Evolutionary conservation across 2,329 filamentous ascomycete species (phyloP).

Genomic region (Aspergillus amoenus): DNA sequence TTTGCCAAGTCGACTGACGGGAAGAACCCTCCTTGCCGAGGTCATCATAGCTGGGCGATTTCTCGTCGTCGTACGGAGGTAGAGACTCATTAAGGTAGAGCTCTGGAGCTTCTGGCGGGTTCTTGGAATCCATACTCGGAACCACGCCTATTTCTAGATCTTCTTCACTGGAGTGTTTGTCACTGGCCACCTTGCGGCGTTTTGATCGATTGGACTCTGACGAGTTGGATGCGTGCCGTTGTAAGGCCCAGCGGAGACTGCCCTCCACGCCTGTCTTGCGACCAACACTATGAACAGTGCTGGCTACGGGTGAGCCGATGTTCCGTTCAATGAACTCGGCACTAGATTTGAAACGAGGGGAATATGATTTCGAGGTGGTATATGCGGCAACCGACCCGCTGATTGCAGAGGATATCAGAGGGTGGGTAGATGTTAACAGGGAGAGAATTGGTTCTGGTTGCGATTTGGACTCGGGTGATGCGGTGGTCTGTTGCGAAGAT

Average conservation of each 20-base stretch:
- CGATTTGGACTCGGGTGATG: conserved; percentile 41
- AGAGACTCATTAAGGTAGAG: conserved; percentile 71
- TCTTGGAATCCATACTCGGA: conserved; percentile 18
- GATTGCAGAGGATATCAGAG: conserved; percentile 79
- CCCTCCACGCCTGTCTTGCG: conserved; percentile 85
- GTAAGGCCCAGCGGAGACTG: conserved; percentile 79
- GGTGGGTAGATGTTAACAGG: conserved; percentile 83
- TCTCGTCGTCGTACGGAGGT: conserved; percentile 78
- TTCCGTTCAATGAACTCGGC: conserved; percentile 90
- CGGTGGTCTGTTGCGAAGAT: conserved; percentile 35
- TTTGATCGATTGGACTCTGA: conserved; percentile 38
- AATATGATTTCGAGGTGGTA: conserved; percentile 83
- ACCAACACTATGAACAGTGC: conserved; percentile 80
- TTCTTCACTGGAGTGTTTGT: conserved; percentile 37
- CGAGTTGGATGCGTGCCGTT: conserved; percentile 38
- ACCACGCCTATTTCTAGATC: conserved; percentile 49
- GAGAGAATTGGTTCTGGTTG: conserved; percentile 79
- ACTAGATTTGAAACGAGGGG: conserved; percentile 81
- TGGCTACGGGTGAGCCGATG: conserved; percentile 76
- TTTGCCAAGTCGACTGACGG: conserved; percentile 64
- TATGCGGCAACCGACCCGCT: conserved; percentile 84
- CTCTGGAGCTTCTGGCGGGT: conserved; percentile 58
- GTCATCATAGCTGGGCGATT: conserved; percentile 73
- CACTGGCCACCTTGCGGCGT: conserved; percentile 45
- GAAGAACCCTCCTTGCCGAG: conserved; percentile 37